These are phyloP conservation scores for Neofusicoccum cordaticola DNA, from an alignment of 2,329 filamentous ascomycete species.

Conservation along the genomic window DNA sequence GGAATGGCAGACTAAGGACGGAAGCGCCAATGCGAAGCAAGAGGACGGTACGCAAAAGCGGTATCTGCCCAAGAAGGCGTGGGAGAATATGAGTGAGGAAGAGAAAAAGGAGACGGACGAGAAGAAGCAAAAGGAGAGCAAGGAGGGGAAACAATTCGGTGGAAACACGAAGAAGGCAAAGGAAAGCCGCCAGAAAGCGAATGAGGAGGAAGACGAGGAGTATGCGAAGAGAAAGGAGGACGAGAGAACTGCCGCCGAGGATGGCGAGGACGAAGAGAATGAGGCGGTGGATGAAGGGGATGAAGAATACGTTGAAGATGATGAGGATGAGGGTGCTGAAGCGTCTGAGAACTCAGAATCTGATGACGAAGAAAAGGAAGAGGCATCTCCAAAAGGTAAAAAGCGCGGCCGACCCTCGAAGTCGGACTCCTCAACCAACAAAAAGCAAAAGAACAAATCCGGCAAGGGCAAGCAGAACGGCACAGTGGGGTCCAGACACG, in stretches of 20 bases:
- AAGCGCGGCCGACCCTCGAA: slow-evolving; percentile 30
- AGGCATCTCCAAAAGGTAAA: slow-evolving; percentile 10
- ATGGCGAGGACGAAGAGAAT: slow-evolving; percentile 19
- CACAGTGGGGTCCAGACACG: slow-evolving; percentile 27
- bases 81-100: slow-evolving; percentile 47
- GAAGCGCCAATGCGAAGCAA: slow-evolving; percentile 43
- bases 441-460: slow-evolving; percentile 36
- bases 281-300: slow-evolving; percentile 12
- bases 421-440: slow-evolving; percentile 27
- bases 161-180: slow-evolving; percentile 44
- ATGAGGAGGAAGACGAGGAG: slow-evolving; percentile 32
- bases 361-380: slow-evolving; percentile 2
- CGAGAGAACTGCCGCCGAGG: slow-evolving; percentile 17
- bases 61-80: slow-evolving; percentile 48
- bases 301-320: slow-evolving; percentile 17
- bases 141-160: slow-evolving; percentile 45
- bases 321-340: slow-evolving; percentile 19
- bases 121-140: slow-evolving; percentile 37
- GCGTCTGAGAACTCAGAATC: slow-evolving; percentile 30
- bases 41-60: slow-evolving; percentile 44
- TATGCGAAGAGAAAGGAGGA: slow-evolving; percentile 27
- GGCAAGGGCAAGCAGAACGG: slow-evolving; percentile 18
- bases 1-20: slow-evolving; percentile 51
- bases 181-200: slow-evolving; percentile 38
- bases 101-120: slow-evolving; percentile 45